Evolutionary conservation across 164 flowering plant species (phyloP), one percentile per base, ranked within the genome.

Genomic region (Dillenia turbinata): DNA sequence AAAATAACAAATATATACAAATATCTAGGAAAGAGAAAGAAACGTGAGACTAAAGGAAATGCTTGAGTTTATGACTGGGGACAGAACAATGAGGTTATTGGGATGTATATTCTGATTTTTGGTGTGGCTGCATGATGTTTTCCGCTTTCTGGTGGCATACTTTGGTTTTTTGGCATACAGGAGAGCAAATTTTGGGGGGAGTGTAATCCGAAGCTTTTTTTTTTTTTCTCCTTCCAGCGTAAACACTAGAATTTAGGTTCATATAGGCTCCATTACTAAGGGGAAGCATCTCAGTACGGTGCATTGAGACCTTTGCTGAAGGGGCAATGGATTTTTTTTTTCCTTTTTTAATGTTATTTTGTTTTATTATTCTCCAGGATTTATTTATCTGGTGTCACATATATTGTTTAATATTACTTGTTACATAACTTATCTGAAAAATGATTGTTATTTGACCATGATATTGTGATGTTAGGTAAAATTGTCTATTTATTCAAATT

Each of bases 81-180:
- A 47, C 58, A 47, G 47, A 62, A 53, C 55, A 48, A 62, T 65
- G 67, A 64, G 66, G 54, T 54, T 64, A 17, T 65, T 71, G 79
- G 71, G 60, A 57, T 73, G 79, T 68, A 78, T 75, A 71, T 76
- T 71, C 69, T 67, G 43, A 65, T 61, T 55, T 55, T 67, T 73
- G 69, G 59, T 50, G 65, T 77, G 68, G 67, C 59, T 52, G 24
- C 45, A 40, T 70, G 72, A 63, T 67, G 46, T 52, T 24, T 45
- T 45, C 54, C 16, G 46, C 44, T 71, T 63, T 71, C 44, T 61
- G 50, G 59, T 67, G 65, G 64, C 63, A 52, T 72, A 67, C 62
- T 64, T 71, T 54, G 70, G 62, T 62, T 45, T 60, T 19, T 60
- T 44, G 49, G 62, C 57, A 50, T 50, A 50, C 40, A 33, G 62